Percentiles rank a stretch among this genome's conserved stretches.
Conservation (phyloP, 441 rosid genomes). For the Iberis amara region DNA sequence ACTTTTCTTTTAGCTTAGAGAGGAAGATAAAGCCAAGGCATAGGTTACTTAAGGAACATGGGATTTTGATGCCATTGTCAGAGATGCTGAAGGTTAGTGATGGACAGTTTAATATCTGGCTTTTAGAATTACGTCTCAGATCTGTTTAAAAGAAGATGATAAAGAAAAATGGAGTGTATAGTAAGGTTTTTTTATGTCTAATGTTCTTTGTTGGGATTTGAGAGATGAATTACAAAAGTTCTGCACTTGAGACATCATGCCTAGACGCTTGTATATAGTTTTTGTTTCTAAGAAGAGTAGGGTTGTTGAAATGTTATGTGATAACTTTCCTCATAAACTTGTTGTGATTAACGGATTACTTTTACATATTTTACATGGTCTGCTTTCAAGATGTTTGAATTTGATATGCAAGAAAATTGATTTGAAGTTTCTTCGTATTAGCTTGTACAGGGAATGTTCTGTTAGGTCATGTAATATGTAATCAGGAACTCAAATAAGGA, state of each 20-base stretch:
- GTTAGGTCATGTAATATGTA: no score
- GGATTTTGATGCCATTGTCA: constrained; percentile 53
- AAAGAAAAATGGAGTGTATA: not conserved
- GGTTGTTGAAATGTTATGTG: constrained; percentile 2
- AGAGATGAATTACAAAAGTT: constrained; percentile 15
- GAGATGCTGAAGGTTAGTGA: constrained; percentile 76
- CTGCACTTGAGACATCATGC: not conserved
- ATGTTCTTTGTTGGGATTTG: not conserved
- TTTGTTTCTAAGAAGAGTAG: not conserved
- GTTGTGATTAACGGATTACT: no score
- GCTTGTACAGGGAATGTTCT: no score
- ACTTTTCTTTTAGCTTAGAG: constrained; percentile 81
- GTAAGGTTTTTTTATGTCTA: not conserved
- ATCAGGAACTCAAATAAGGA: no score
- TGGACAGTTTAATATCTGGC: constrained; percentile 55
- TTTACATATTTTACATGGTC: no score
- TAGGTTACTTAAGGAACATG: constrained; percentile 49
- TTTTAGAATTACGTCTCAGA: constrained; percentile 50
- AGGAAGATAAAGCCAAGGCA: constrained; percentile 78
- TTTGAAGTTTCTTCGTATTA: no score
- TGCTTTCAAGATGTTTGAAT: not conserved
- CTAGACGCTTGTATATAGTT: constrained; percentile 6
- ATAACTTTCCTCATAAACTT: no score
- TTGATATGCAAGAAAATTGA: not conserved
- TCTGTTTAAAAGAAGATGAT: constrained; percentile 30